phyloP scores from a whole-genome alignment of 31 red algal genomes.

The Odonthalia washingtoniensis region DNA sequence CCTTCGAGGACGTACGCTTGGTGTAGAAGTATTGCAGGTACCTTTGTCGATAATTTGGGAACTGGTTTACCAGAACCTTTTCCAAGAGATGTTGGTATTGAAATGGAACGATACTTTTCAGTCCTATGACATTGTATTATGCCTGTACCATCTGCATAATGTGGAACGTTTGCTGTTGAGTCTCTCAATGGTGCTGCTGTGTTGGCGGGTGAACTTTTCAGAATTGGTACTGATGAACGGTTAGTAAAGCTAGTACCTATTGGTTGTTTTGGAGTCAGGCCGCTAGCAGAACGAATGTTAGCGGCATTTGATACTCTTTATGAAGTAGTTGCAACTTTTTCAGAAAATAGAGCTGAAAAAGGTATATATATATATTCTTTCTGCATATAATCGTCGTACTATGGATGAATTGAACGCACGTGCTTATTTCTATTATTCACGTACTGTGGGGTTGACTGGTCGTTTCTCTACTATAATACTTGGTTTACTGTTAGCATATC shows the following conservation, averaged over 20 bases:
- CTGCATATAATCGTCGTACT: slow-evolving; percentile 75
- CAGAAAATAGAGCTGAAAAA: slow-evolving; percentile 66
- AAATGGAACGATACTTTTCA: slow-evolving; percentile 79
- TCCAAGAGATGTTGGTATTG: no score
- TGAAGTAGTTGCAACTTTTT: slow-evolving; percentile 78
- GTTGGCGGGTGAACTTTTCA: slow-evolving; percentile 67
- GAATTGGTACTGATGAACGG: slow-evolving; percentile 72
- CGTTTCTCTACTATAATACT: slow-evolving; percentile 64
- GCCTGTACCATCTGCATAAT: slow-evolving; percentile 72
- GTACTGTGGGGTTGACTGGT: slow-evolving; percentile 73
- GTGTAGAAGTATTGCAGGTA: slow-evolving; percentile 68
- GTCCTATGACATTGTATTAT: slow-evolving; percentile 74
- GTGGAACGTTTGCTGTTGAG: slow-evolving; percentile 52
- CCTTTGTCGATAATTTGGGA: no score
- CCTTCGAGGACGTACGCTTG: slow-evolving; percentile 68
- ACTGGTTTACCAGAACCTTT: no score
- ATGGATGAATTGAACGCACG: slow-evolving; percentile 93
- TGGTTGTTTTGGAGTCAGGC: slow-evolving; percentile 72
- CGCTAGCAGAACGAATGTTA: no score
- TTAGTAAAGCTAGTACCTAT: slow-evolving; percentile 67
- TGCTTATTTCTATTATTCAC: slow-evolving; percentile 84
- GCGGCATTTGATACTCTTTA: slow-evolving; percentile 69
- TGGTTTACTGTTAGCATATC: slow-evolving; percentile 75
- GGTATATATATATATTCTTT: slow-evolving; percentile 53
- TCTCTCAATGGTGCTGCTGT: slow-evolving; percentile 40